Evolutionary conservation across 2,329 filamentous ascomycete genomes (phyloP), one percentile per base, ranked within the genome.

Genomic region (Pleurostoma richardsiae): DNA sequence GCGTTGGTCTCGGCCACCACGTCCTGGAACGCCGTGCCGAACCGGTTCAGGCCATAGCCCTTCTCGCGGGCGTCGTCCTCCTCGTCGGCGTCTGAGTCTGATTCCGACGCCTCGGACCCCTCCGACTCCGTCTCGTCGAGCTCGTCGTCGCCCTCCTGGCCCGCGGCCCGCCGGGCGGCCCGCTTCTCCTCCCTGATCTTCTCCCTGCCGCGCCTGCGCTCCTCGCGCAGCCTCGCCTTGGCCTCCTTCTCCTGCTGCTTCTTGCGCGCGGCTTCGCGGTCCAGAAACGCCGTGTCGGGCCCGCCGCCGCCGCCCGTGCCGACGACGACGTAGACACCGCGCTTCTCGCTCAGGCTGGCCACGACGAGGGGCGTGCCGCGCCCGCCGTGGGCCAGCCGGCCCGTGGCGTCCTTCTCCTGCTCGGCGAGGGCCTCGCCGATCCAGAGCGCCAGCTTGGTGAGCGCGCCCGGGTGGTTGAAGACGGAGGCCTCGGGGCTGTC

Each of bases 381-480:
- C 1, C 82, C 83, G 29, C 87, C 85, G 47, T 82, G 79, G 0
- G 80, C 78, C 30, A 86, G 73, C 49, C 82, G 82, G 2, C 88
- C 88, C 28, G 85, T 86, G 1, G 72, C 66, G 51, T 94, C 89
- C 43, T 84, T 82, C 65, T 97, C 94, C 58, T 95, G 87, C 54
- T 96, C 91, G 2, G 86, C 81, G 40, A 97, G 84, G 0, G 94
- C 94, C 67, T 97, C 92, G 41, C 87, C 89, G 39, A 99, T 81
- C 94, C 94, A 99, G 3, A 96, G 76, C 0, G 92, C 91, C 10
- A 99, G 78, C 65, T 97, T 96, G 3, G 91, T 95, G 28, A 99
- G 72, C 2, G 94, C 94, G 5, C 91, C 89, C 0, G 94, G 91
- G 59, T 97, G 92, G 1, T 86, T 90, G 68, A 99, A 99, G 8